phyloP scores from a whole-genome alignment of 768 basidiomycete species.

The Chalciporus piperatus region DNA sequence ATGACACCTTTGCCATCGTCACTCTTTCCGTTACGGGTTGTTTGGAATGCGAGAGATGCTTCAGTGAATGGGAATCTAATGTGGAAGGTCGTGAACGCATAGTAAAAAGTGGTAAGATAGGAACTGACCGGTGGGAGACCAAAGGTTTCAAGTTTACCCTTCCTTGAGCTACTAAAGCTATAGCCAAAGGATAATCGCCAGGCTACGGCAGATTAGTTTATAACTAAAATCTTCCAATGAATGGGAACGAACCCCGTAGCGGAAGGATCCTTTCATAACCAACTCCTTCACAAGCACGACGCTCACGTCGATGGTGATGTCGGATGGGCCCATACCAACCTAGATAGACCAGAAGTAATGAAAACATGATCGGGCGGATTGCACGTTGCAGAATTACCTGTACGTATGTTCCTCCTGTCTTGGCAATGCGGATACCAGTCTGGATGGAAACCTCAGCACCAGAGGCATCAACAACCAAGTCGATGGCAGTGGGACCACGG shows the following conservation, averaged over 20 bases:
- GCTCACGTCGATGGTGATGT: constrained; percentile 72
- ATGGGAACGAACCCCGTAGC: constrained; percentile 62
- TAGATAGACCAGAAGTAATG: constrained; percentile 26
- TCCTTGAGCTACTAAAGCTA: constrained; percentile 78
- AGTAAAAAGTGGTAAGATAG: background rate
- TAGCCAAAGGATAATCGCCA: constrained; percentile 82
- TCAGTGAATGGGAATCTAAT: constrained; percentile 71
- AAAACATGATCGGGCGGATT: background rate
- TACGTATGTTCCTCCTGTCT: constrained; percentile 71
- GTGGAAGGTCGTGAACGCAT: background rate
- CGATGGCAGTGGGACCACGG: constrained; percentile 67
- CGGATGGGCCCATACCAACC: constrained; percentile 85
- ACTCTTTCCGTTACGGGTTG: constrained; percentile 77
- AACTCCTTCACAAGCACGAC: constrained; percentile 75
- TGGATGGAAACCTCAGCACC: constrained; percentile 93
- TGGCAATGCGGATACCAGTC: constrained; percentile 74
- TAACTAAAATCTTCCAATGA: background rate
- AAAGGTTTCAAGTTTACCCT: constrained; percentile 85
- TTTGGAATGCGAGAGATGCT: constrained; percentile 76
- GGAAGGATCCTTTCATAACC: constrained; percentile 86
- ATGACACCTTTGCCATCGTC: constrained; percentile 85
- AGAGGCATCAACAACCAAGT: constrained; percentile 88
- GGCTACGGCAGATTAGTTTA: constrained; percentile 42
- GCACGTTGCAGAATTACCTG: constrained; percentile 41
- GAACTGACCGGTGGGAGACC: constrained; percentile 75